Percentiles rank a stretch among this genome's conserved stretches.
Conservation (phyloP, 805 yeast genomes). For the Barnettozyma californica region DNA sequence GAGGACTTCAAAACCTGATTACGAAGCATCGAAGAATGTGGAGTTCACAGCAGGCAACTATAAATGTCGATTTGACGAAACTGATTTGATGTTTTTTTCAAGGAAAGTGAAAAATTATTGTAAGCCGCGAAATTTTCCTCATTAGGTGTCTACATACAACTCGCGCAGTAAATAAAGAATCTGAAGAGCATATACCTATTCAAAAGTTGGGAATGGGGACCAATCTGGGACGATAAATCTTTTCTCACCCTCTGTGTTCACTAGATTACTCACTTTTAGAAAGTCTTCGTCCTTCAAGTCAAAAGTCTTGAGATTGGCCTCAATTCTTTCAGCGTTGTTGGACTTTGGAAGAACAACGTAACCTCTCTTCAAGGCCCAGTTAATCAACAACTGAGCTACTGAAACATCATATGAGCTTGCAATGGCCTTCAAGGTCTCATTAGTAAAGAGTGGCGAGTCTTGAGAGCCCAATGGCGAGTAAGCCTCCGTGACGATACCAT, state of each 20-base stretch:
- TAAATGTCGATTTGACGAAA: background rate
- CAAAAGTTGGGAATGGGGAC: slow-evolving; percentile 34
- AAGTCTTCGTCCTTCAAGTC: slow-evolving; percentile 22
- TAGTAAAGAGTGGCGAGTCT: slow-evolving; percentile 17
- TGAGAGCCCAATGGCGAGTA: slow-evolving; percentile 19
- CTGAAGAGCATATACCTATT: slow-evolving; percentile 1
- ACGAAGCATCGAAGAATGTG: slow-evolving; percentile 6
- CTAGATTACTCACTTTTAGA: slow-evolving; percentile 21
- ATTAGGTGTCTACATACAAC: background rate
- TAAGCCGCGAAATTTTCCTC: background rate
- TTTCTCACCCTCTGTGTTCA: slow-evolving; percentile 24
- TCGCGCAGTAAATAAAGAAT: too few relatives aligned
- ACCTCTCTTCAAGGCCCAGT: slow-evolving; percentile 58
- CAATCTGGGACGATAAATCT: slow-evolving; percentile 23
- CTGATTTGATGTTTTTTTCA: background rate
- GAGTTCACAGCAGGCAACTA: background rate
- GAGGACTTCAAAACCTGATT: slow-evolving; percentile 9
- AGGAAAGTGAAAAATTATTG: background rate
- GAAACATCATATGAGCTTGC: slow-evolving; percentile 38
- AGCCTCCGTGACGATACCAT: slow-evolving; percentile 15
- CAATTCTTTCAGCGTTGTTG: slow-evolving; percentile 37
- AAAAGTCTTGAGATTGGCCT: slow-evolving; percentile 23
- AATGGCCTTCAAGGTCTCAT: slow-evolving; percentile 36
- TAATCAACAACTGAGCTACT: slow-evolving; percentile 47
- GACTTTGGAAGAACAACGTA: slow-evolving; percentile 52